Conservation (phyloP, 2,329 filamentous ascomycete genomes). For the Aspergillus unguis region DNA sequence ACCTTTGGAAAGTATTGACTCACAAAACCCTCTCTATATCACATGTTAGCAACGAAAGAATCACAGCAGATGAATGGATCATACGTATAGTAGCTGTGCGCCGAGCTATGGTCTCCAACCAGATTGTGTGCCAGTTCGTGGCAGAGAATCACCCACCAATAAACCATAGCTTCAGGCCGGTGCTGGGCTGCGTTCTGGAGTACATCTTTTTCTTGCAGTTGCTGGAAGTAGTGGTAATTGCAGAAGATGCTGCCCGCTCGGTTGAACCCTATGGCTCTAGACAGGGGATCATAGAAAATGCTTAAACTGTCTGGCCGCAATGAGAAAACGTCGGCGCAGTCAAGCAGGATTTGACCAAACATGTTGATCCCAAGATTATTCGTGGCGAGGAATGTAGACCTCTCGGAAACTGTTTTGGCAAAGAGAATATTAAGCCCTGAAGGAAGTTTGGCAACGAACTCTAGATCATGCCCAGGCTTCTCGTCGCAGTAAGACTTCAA, state of each 20-base stretch:
- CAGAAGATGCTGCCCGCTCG: slow-evolving; percentile 83
- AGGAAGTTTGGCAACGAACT: slow-evolving; percentile 65
- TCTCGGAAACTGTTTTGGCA: slow-evolving; percentile 52
- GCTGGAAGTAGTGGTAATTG: slow-evolving; percentile 82
- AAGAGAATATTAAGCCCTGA: slow-evolving; percentile 74
- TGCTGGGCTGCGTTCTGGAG: slow-evolving; percentile 38
- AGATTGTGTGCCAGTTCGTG: slow-evolving; percentile 96
- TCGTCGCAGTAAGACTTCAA: slow-evolving; percentile 83
- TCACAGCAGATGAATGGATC: slow-evolving; percentile 2
- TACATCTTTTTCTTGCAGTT: slow-evolving; percentile 64
- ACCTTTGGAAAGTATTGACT: slow-evolving; percentile 73
- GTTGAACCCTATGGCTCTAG: slow-evolving; percentile 91
- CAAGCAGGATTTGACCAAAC: slow-evolving; percentile 67
- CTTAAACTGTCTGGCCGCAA: slow-evolving; percentile 68
- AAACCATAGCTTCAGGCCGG: slow-evolving; percentile 68
- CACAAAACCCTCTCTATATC: slow-evolving; percentile 66
- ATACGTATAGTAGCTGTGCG: slow-evolving; percentile 74
- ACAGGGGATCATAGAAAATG: slow-evolving; percentile 78
- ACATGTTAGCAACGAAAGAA: slow-evolving; percentile 2
- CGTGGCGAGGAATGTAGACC: slow-evolving; percentile 57
- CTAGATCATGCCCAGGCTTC: slow-evolving; percentile 68
- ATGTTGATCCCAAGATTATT: slow-evolving; percentile 62
- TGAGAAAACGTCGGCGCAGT: slow-evolving; percentile 69
- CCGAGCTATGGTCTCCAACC: slow-evolving; percentile 69
- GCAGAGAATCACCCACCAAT: slow-evolving; percentile 95